Evolutionary conservation across 768 basidiomycete genomes (phyloP).

Genomic region (Dictyophora rubrovolvata): DNA sequence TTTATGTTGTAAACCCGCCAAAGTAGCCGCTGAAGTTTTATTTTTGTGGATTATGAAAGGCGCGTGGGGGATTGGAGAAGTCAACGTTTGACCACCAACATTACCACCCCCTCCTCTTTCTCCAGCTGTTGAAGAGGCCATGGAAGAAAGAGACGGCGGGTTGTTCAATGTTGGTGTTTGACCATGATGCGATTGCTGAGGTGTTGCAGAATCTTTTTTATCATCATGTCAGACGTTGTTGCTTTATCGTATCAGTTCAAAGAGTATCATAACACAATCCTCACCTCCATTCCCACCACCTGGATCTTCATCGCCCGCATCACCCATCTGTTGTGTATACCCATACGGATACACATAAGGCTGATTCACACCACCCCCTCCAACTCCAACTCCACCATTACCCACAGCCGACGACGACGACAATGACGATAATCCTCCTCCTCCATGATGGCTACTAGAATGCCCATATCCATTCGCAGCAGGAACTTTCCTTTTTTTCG

Average conservation of each 20-base stretch:
- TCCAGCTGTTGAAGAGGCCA: slow-evolving; percentile 2
- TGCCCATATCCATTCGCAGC: slow-evolving; percentile 2
- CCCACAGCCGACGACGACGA: slow-evolving; percentile 6
- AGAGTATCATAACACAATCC: neutral
- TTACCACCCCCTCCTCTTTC: slow-evolving; percentile 39
- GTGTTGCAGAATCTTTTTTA: neutral
- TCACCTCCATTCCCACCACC: neutral
- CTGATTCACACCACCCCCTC: neutral
- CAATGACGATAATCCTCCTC: slow-evolving; percentile 18
- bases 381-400: slow-evolving; percentile 30
- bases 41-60: slow-evolving; percentile 11
- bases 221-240: neutral
- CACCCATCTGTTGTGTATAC: neutral
- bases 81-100: slow-evolving; percentile 19
- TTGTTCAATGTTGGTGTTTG: neutral
- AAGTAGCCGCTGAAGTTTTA: slow-evolving; percentile 16
- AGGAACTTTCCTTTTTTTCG: slow-evolving; percentile 84
- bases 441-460: slow-evolving; percentile 28
- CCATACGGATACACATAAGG: neutral
- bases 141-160: too few species aligned
- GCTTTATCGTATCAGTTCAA: neutral
- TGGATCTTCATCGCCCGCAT: neutral
- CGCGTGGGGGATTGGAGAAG: slow-evolving; percentile 30
- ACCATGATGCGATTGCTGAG: slow-evolving; percentile 7
- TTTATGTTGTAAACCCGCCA: slow-evolving; percentile 67